Evolutionary conservation across 345 rosid genomes (phyloP), one percentile per base, ranked within the genome.

Genomic region (Heritiera fomes): DNA sequence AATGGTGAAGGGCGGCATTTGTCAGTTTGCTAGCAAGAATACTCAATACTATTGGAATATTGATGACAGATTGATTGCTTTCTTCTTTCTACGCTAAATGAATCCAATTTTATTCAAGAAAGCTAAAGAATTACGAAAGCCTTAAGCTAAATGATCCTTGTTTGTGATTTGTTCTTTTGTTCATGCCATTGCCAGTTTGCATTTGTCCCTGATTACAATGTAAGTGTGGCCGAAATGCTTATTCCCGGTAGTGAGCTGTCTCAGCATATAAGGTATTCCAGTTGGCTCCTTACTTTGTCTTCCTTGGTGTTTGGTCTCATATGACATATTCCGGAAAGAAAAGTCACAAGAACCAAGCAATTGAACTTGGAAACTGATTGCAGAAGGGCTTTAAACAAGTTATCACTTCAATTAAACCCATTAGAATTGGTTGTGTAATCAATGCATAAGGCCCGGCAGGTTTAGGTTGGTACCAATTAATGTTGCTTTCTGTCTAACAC

Each of bases 161-260:
- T 28, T 79, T 52, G 2, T 32, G 4, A 71, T 5, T 63, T 63
- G 72, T 76, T 46, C 70, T 50, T 65, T 18, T 61, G 78, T 71
- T 47, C n/a, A 38, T 58, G 77, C n/a, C n/a, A n/a, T n/a, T n/a
- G n/a, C 53, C 75, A 92, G 97, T 94, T 92, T 83, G 75, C 90
- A 30, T 90, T 90, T 86, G 87, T 92, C 79, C 97, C 92, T 56
- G 92, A 92, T 84, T 92, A 92, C 86, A 92, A 92, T 76, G 97
- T 90, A 80, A 92, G 97, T 73, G 97, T 92, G 65, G 94, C 97
- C 71, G 94, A 92, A 79, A 71, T 86, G 81, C 97, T 92, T 70
- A 90, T 90, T 77, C 97, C 94, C 76, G 94, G 94, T 32, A 92
- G 94, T 80, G 97, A 92, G 85, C 91, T 92, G 76, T 92, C 97